Percentiles rank a stretch among this genome's conserved stretches.
Conservation (phyloP, 2,329 filamentous ascomycete genomes). For the Colletotrichum sp. region DNA sequence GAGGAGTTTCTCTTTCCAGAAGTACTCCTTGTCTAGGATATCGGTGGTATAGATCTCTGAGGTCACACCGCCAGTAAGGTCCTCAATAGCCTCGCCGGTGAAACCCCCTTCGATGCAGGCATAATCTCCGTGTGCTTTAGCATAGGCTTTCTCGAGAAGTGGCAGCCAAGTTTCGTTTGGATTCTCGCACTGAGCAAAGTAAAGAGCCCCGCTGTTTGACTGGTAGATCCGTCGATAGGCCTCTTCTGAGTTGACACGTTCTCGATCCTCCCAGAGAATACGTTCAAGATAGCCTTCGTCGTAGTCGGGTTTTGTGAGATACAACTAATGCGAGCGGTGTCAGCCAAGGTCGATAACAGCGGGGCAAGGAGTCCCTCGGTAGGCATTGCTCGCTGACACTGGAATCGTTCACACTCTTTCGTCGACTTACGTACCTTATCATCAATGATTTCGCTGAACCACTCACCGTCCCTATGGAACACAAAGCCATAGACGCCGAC, state of each 20-base stretch:
- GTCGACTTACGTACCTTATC: slow-evolving; percentile 45
- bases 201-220: slow-evolving; percentile 75
- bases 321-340: slow-evolving; percentile 38
- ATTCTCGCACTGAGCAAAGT: slow-evolving; percentile 77
- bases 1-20: slow-evolving; percentile 81
- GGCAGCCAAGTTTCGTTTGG: slow-evolving; percentile 83
- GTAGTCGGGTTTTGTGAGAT: slow-evolving; percentile 63
- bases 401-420: neutral
- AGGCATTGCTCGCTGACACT: neutral
- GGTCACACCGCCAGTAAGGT: slow-evolving; percentile 70
- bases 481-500: slow-evolving; percentile 88
- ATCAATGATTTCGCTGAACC: slow-evolving; percentile 64
- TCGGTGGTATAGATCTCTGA: slow-evolving; percentile 70
- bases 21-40: slow-evolving; percentile 71
- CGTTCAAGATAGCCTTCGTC: slow-evolving; percentile 60
- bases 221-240: slow-evolving; percentile 74
- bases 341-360: neutral
- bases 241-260: slow-evolving; percentile 58
- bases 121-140: slow-evolving; percentile 83
- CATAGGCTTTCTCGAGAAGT: slow-evolving; percentile 80
- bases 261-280: slow-evolving; percentile 46
- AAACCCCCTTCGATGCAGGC: slow-evolving; percentile 77
- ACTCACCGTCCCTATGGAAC: slow-evolving; percentile 81
- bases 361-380: neutral
- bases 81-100: slow-evolving; percentile 62